Conservation (phyloP, 805 yeast genomes). For the Starmerella riodocensis region DNA sequence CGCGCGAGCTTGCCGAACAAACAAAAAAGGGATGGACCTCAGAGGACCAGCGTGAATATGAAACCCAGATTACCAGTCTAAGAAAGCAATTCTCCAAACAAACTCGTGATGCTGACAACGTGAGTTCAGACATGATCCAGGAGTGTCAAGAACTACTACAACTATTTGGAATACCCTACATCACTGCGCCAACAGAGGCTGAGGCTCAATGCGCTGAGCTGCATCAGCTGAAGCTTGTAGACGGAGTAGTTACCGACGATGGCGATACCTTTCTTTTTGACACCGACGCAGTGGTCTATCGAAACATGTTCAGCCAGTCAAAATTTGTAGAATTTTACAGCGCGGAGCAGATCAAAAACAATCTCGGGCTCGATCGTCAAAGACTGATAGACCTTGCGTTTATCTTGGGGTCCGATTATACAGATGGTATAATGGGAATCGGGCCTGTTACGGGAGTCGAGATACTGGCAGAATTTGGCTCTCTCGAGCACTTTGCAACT, state of each 20-base stretch:
- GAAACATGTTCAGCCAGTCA: conserved; percentile 88
- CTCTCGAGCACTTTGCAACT: conserved; percentile 29
- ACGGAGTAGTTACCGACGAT: conserved; percentile 94
- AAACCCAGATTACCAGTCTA: conserved; percentile 31
- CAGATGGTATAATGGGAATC: conserved; percentile 80
- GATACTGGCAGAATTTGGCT: conserved; percentile 71
- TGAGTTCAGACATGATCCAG: conserved; percentile 66
- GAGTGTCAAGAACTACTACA: conserved; percentile 83
- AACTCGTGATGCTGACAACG: conserved; percentile 82
- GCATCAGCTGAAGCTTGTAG: conserved; percentile 56
- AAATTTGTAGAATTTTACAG: conserved; percentile 80
- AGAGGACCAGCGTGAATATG: conserved; percentile 20
- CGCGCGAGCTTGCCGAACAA: conserved; percentile 27
- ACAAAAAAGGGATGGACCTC: conserved; percentile 18
- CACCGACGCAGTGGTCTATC: conserved; percentile 54
- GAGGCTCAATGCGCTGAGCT: conserved; percentile 96
- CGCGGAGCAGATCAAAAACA: conserved; percentile 41
- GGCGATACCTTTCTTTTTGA: conserved; percentile 94
- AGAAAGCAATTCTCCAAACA: conserved; percentile 52
- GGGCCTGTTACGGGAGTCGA: conserved; percentile 93
- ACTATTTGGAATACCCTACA: conserved; percentile 84
- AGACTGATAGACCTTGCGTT: conserved; percentile 70
- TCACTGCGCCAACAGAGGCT: conserved; percentile 97
- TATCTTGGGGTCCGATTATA: conserved; percentile 86
- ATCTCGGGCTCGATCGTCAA: conserved; percentile 50